A percentile compares a stretch with the other conserved stretches of the same genome.
phyloP scores from a whole-genome alignment of 2,329 filamentous ascomycete genomes.

The Aureobasidium sp. region DNA sequence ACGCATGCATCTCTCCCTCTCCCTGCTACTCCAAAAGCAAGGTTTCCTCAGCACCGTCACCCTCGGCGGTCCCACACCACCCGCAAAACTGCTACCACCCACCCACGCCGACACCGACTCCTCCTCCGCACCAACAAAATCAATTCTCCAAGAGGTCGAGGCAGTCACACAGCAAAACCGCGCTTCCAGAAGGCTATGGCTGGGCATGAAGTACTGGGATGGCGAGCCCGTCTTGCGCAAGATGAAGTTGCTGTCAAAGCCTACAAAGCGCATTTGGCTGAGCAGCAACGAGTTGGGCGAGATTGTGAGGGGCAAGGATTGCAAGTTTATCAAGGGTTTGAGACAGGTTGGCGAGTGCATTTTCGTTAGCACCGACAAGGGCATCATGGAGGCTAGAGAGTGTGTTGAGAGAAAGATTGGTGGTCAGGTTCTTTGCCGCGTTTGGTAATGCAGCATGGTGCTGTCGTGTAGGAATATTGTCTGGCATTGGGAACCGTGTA shows the following conservation, averaged over 20 bases:
- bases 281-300: slow-evolving; percentile 52
- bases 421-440: slow-evolving; percentile 69
- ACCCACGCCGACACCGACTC: slow-evolving; percentile 7
- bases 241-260: slow-evolving; percentile 61
- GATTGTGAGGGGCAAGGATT: slow-evolving; percentile 60
- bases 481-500: not conserved
- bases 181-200: slow-evolving; percentile 68
- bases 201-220: slow-evolving; percentile 85
- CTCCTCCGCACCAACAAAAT: slow-evolving; percentile 1
- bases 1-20: slow-evolving; percentile 69
- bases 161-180: slow-evolving; percentile 49
- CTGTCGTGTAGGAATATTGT: not conserved
- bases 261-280: slow-evolving; percentile 63
- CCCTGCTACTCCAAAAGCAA: slow-evolving; percentile 69
- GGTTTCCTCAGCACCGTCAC: slow-evolving; percentile 77
- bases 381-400: slow-evolving; percentile 73
- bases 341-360: slow-evolving; percentile 71
- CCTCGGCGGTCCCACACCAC: slow-evolving; percentile 55
- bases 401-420: slow-evolving; percentile 72
- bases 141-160: slow-evolving; percentile 17
- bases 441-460: slow-evolving; percentile 33
- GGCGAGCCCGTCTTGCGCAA: slow-evolving; percentile 67
- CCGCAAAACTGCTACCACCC: slow-evolving; percentile 21
- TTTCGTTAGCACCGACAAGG: slow-evolving; percentile 68
- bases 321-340: slow-evolving; percentile 61